These are phyloP conservation scores for Calonectria honghensis DNA, from an alignment of 2,329 filamentous ascomycete species.

Conservation along the genomic window DNA sequence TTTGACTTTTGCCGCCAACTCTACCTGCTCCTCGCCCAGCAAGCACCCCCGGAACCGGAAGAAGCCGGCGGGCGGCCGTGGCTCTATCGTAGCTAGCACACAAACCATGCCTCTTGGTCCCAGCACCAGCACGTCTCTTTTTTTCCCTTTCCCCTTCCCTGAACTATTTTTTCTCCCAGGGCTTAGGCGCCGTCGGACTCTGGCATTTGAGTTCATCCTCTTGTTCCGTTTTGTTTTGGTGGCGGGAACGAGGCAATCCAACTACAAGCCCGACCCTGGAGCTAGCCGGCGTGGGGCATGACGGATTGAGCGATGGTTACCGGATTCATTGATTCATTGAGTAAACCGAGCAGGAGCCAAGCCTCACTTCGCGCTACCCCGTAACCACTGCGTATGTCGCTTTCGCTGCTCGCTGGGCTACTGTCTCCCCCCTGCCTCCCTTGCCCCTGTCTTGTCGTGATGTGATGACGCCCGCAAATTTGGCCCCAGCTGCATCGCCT, in stretches of 20 bases:
- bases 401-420: constrained; percentile 13
- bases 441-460: constrained; percentile 41
- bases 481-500: constrained; percentile 33
- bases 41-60: constrained; percentile 32
- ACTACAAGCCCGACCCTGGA: constrained; percentile 29
- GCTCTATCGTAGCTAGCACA: constrained; percentile 6
- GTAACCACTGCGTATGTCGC: constrained; percentile 11
- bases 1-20: constrained; percentile 28
- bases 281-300: not conserved
- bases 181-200: constrained; percentile 19
- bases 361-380: constrained; percentile 14
- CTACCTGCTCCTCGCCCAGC: constrained; percentile 25
- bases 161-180: constrained; percentile 10
- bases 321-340: constrained; percentile 20
- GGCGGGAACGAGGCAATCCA: constrained; percentile 29
- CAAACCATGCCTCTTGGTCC: not conserved
- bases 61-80: constrained; percentile 25
- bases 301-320: constrained; percentile 16
- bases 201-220: constrained; percentile 12
- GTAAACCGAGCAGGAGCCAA: constrained; percentile 25
- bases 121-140: not conserved
- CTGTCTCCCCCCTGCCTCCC: constrained; percentile 9
- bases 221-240: constrained; percentile 17
- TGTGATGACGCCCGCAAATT: constrained; percentile 49
- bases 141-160: constrained; percentile 6